Evolutionary conservation across 306 rosid species (phyloP), one percentile per base, ranked within the genome.

Genomic region (Acacia acuminata): DNA sequence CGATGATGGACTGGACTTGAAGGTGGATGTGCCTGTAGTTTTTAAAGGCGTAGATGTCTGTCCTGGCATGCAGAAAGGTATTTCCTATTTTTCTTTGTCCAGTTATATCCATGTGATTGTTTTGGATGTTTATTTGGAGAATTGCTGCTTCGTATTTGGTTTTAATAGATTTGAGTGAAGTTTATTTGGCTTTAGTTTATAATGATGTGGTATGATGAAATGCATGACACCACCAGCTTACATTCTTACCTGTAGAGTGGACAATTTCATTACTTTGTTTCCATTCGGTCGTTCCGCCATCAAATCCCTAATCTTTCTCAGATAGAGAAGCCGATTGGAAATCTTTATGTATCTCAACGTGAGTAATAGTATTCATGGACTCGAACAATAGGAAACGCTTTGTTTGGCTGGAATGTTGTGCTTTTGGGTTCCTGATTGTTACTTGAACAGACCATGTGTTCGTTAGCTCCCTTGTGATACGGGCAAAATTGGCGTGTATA

Each of bases 11-110:
- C 79, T 87, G 60, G 85, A 93, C 16, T 85, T 93, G 89, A 95
- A 88, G 86, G 94, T 93, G 50, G 93, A 95, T 56, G 96, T 95
- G 76, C 99, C 97, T 40, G 84, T 95, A 76, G 91, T 91, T 78
- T 88, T 95, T 75, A 92, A 90, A 83, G 98, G 99, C 10, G 96
- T 89, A 87, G 98, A 93, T 71, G 86, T 12, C 58, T 92, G 94
- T 79, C 92, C 91, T 50, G 99, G 99, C 81, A 81, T 95, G 24
- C 82, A 80, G 80, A 95, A 95, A 95, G 99, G 99, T 95, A 87
- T 64, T 43, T 80, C 7, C 19, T 43, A 44, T 44, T 63, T 43
- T 80, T 11, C 14, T 50, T 77, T 79, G 11, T 24, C 24, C 22
- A n/a, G 44, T 64, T 43, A 4, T 43, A 14, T 9, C 19, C 78